These are phyloP conservation scores for Nakaseomyces delphensis DNA, from an alignment of 1,139 yeast species.

Conservation along the genomic window DNA sequence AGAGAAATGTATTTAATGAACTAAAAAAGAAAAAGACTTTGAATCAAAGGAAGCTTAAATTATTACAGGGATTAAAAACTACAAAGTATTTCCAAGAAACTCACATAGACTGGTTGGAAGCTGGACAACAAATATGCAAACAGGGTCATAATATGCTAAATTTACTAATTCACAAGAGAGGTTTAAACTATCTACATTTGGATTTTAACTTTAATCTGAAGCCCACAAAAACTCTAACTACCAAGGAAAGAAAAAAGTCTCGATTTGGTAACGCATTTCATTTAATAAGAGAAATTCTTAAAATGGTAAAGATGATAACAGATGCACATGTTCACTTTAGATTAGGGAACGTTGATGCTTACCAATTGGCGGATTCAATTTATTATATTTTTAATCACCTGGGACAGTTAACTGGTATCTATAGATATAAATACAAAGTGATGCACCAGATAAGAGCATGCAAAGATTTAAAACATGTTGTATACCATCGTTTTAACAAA, in stretches of 20 bases:
- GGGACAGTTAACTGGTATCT: slow-evolving; percentile 94
- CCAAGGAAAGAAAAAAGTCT: slow-evolving; percentile 92
- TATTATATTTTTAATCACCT: slow-evolving; percentile 84
- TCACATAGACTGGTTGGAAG: slow-evolving; percentile 95
- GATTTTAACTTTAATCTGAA: slow-evolving; percentile 93
- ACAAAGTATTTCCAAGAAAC: slow-evolving; percentile 91
- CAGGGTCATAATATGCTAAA: slow-evolving; percentile 95
- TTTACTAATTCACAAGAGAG: slow-evolving; percentile 80
- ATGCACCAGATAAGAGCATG: slow-evolving; percentile 98
- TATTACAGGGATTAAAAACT: slow-evolving; percentile 58
- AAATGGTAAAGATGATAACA: slow-evolving; percentile 73
- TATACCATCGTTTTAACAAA: slow-evolving; percentile 73
- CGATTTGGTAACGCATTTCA: slow-evolving; percentile 97
- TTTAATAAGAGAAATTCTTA: slow-evolving; percentile 76
- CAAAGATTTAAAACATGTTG: slow-evolving; percentile 87
- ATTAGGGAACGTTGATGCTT: slow-evolving; percentile 85
- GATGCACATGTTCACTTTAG: slow-evolving; percentile 92
- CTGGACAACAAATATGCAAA: slow-evolving; percentile 84
- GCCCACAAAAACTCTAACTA: slow-evolving; percentile 92
- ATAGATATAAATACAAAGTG: slow-evolving; percentile 91
- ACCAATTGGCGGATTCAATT: slow-evolving; percentile 89
- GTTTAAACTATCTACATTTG: slow-evolving; percentile 82
- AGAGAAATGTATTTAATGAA: slow-evolving; percentile 63
- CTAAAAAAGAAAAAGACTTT: slow-evolving; percentile 41
- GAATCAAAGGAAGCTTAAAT: slow-evolving; percentile 42